Base-by-base conservation (phyloP, 257 asterid species). In the Jacaranda copaia region DNA sequence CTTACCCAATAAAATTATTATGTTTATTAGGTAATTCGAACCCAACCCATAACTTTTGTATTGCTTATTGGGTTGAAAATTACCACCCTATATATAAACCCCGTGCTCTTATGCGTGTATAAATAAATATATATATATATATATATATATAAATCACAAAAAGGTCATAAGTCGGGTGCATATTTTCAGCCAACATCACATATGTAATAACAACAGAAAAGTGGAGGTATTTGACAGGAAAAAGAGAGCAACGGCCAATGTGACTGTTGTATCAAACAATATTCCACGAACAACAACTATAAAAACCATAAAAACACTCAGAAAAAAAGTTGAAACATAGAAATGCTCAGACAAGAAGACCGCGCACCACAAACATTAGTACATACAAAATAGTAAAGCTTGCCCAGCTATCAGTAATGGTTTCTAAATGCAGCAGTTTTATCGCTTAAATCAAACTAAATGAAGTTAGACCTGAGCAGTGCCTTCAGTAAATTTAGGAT, bases 401-500 rank as follows among this genome's bases (percentile, higher is more conserved):
- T 76, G 81, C 74, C 60, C 49, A 35, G 68, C 65, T 58, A 72
- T 75, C 67, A 76, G 61, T 59, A 58, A 67, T 61, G 49, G 61
- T 58, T 38, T 79, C 78, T 59, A 80, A 70, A 58, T 78, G 63
- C 73, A 85, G 60, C 73, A 61, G 48, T 68, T 77, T 14, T 51
- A 25, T 56, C 63, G 52, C 74, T 48, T 45, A 36, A 72, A 81
- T 18, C 52, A 62, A 70, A 70, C 55, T 57, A 68, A 62, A n/a
- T 68, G 39, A 52, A 73, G 74, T 61, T 86, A 92, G 76, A 94
- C 96, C 81, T 88, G 99, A 42, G 98, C 98, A 74, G 98, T 92
- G 80, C 99, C 99, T 81, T 95, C 88, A 3, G 99, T 95, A 82
- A 95, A 95, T 83, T 95, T 92, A 52, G 99, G 99, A 70, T 95